phyloP scores from a whole-genome alignment of 2,329 filamentous ascomycete genomes.

The Monosporascus sp. region DNA sequence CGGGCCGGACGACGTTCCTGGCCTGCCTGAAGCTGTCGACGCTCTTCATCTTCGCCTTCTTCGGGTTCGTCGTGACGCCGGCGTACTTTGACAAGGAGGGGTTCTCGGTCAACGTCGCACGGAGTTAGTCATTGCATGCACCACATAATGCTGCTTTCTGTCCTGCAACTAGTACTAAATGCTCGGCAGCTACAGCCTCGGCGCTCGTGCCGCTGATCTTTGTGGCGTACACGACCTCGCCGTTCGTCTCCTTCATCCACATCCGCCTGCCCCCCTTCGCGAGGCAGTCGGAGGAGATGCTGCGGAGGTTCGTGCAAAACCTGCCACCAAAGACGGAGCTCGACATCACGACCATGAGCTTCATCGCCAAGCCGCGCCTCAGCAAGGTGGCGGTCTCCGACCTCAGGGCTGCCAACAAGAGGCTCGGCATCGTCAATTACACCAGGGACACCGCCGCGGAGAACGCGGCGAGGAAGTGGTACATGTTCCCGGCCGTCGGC shows the following conservation, averaged over 20 bases:
- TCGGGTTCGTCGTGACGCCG: slow-evolving; percentile 59
- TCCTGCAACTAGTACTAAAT: background rate
- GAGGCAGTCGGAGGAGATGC: slow-evolving; percentile 51
- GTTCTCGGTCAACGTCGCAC: slow-evolving; percentile 15
- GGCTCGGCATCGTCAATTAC: slow-evolving; percentile 36
- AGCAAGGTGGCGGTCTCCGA: slow-evolving; percentile 29
- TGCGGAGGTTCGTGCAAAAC: slow-evolving; percentile 46
- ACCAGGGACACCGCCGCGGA: slow-evolving; percentile 24
- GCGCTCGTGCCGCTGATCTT: slow-evolving; percentile 61
- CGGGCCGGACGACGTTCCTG: slow-evolving; percentile 59
- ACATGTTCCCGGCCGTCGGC: slow-evolving; percentile 30
- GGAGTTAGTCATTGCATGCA: slow-evolving; percentile 13
- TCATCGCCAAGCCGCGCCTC: slow-evolving; percentile 47
- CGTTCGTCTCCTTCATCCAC: slow-evolving; percentile 69
- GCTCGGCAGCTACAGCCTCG: slow-evolving; percentile 46
- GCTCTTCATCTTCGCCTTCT: slow-evolving; percentile 63
- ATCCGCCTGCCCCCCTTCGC: slow-evolving; percentile 63
- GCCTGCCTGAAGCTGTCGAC: slow-evolving; percentile 67
- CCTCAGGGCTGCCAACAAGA: slow-evolving; percentile 23
- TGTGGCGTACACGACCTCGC: slow-evolving; percentile 58
- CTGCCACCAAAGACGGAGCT: slow-evolving; percentile 42
- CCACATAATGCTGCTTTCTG: background rate
- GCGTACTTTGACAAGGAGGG: slow-evolving; percentile 41
- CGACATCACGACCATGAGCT: slow-evolving; percentile 50
- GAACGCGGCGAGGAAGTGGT: slow-evolving; percentile 28